Conservation (phyloP, 345 rosid species). For the Moricandia arvensis region DNA sequence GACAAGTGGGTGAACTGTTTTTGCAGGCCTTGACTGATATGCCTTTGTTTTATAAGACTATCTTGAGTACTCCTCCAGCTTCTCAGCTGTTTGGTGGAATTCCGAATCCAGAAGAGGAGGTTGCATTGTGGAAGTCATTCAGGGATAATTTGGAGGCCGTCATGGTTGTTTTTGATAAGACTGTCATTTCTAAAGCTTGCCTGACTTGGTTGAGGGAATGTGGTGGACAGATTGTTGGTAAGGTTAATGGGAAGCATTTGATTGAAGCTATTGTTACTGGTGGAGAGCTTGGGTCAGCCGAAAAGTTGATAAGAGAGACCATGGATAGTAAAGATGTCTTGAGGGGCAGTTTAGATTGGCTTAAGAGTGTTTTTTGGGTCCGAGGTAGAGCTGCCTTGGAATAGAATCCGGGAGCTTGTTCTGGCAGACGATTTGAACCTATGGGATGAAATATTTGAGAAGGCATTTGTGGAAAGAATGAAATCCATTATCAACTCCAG, state of each 20-base stretch:
- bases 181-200: conserved; percentile 58
- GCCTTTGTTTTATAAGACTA: conserved; percentile 85
- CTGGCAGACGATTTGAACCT: conserved; percentile 81
- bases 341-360: conserved; percentile 94
- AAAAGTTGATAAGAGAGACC: conserved; percentile 71
- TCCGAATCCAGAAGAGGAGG: conserved; percentile 90
- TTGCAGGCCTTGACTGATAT: conserved; percentile 85
- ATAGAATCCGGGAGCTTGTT: conserved; percentile 87
- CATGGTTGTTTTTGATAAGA: conserved; percentile 56
- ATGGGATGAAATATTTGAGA: conserved; percentile 98
- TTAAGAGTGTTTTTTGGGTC: conserved; percentile 89
- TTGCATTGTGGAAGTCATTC: conserved; percentile 79
- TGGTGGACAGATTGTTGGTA: conserved; percentile 55
- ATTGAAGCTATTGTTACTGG: conserved; percentile 69
- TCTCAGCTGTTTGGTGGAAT: conserved; percentile 95
- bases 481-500: conserved; percentile 62
- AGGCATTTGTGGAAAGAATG: conserved; percentile 90
- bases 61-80: conserved; percentile 86
- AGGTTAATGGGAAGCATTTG: conserved; percentile 66
- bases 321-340: conserved; percentile 85
- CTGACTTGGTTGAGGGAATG: conserved; percentile 82
- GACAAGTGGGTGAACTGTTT: conserved; percentile 89
- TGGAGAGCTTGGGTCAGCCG: conserved; percentile 74
- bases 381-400: conserved; percentile 96
- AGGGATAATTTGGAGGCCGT: conserved; percentile 74